Evolutionary conservation across 345 rosid genomes (phyloP).

Genomic region (Boechera stricta): DNA sequence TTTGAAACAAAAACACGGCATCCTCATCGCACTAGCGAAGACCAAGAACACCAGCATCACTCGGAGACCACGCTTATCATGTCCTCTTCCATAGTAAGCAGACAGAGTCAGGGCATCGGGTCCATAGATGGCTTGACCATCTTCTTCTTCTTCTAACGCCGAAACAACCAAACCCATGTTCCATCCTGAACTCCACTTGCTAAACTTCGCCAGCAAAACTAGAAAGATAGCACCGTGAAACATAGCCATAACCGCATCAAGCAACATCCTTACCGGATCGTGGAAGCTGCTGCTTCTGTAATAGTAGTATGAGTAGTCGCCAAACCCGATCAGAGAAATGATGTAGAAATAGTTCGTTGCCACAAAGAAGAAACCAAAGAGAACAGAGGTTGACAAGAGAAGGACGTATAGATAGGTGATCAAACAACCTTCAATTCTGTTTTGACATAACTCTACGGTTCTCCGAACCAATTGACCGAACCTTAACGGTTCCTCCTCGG

Average conservation of each 20-base stretch:
- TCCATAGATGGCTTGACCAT: constrained; percentile 36
- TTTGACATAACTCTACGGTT: constrained; percentile 23
- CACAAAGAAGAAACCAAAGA: constrained; percentile 45
- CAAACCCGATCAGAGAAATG: not conserved
- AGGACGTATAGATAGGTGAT: constrained; percentile 51
- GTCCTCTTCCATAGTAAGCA: constrained; percentile 42
- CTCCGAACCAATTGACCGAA: constrained; percentile 19
- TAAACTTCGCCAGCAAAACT: constrained; percentile 43
- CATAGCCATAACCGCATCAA: constrained; percentile 2
- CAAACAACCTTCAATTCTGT: constrained; percentile 48
- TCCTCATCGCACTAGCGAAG: constrained; percentile 37
- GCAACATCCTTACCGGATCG: not conserved
- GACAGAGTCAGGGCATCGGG: constrained; percentile 46
- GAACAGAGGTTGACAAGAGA: constrained; percentile 39
- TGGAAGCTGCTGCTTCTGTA: not conserved
- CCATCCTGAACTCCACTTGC: constrained; percentile 57
- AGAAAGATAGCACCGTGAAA: constrained; percentile 39
- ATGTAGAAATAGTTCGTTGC: constrained; percentile 41
- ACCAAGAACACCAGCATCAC: constrained; percentile 48
- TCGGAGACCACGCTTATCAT: constrained; percentile 34
- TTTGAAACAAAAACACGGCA: constrained; percentile 42
- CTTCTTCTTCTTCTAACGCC: constrained; percentile 43
- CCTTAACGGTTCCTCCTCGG: constrained; percentile 22
- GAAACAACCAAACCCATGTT: constrained; percentile 54
- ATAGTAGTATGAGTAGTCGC: not conserved